phyloP scores from a whole-genome alignment of 1,284 basidiomycete genomes.

The Cystobasidiaceae sp. region DNA sequence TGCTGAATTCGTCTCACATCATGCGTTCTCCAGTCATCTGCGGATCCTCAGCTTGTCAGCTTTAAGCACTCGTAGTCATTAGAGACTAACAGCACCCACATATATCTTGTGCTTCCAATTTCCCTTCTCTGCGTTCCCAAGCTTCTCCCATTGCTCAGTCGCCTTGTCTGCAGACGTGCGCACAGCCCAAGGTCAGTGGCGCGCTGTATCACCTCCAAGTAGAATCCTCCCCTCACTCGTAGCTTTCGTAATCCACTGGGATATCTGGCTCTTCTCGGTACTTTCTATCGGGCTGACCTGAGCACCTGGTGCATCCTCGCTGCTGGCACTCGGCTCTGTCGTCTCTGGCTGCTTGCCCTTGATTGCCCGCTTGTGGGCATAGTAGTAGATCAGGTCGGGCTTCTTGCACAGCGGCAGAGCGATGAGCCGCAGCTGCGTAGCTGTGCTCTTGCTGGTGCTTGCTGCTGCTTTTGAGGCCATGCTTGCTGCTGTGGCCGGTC shows the following conservation, averaged over 20 bases:
- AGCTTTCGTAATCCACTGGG: slow-evolving; percentile 13
- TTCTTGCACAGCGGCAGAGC: slow-evolving; percentile 23
- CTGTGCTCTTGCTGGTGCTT: too few relatives aligned
- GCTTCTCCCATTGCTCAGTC: slow-evolving; percentile 36
- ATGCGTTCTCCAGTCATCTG: slow-evolving; percentile 37
- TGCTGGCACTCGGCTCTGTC: neutral
- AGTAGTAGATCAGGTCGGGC: slow-evolving; percentile 28
- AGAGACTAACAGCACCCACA: slow-evolving; percentile 24
- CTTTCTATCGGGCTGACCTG: slow-evolving; percentile 1
- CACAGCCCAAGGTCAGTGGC: neutral
- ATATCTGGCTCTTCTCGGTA: neutral
- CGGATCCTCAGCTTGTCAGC: too few relatives aligned
- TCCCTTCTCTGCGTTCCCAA: slow-evolving; percentile 37
- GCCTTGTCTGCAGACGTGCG: slow-evolving; percentile 32
- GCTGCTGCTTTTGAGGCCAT: slow-evolving; percentile 22
- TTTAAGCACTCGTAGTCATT: neutral
- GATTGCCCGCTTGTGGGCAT: slow-evolving; percentile 21
- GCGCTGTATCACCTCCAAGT: neutral
- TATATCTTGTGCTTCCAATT: slow-evolving; percentile 38
- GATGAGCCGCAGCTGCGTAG: slow-evolving; percentile 26
- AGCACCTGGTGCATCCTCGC: neutral
- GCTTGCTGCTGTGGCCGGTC: neutral
- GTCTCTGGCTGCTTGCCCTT: slow-evolving; percentile 23
- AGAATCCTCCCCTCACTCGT: neutral
- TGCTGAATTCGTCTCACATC: slow-evolving; percentile 30